Conservation (phyloP, 2,329 filamentous ascomycete genomes). For the Penicillium sp. region DNA sequence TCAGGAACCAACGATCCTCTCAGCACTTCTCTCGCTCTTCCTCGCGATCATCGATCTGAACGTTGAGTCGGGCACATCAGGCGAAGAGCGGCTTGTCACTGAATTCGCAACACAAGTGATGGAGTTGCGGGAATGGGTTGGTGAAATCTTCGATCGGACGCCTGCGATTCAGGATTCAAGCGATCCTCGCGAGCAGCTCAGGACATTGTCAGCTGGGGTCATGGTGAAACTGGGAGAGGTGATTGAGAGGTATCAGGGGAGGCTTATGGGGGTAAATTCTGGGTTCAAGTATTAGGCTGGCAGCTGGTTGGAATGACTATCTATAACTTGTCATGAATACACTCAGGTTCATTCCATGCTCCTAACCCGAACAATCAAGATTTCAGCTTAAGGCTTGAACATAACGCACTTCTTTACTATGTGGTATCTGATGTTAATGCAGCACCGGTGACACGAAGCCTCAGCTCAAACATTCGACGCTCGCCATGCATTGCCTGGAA, state of each 20-base stretch:
- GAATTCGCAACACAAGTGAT: conserved; percentile 77
- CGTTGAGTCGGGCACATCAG: conserved; percentile 50
- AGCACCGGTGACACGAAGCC: background rate
- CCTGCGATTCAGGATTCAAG: conserved; percentile 56
- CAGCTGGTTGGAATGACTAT: background rate
- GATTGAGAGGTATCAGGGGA: conserved; percentile 77
- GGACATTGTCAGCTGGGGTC: conserved; percentile 73
- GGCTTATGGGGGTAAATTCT: conserved; percentile 73
- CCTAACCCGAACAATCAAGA: background rate
- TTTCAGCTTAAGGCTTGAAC: background rate
- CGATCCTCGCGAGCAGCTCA: conserved; percentile 43
- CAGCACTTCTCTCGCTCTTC: conserved; percentile 77
- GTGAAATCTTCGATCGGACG: conserved; percentile 70
- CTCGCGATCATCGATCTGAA: conserved; percentile 84
- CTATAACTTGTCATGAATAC: background rate
- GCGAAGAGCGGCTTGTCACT: conserved; percentile 72
- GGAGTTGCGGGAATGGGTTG: conserved; percentile 87
- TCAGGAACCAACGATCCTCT: conserved; percentile 69
- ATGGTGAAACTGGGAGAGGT: conserved; percentile 82
- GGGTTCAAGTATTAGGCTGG: conserved; percentile 46
- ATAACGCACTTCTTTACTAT: background rate
- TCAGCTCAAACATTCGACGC: background rate
- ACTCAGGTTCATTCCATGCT: background rate
- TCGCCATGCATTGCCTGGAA: background rate
- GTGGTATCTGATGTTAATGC: background rate